Conservation (phyloP, 305 asterid genomes). For the Ilex paraguariensis region DNA sequence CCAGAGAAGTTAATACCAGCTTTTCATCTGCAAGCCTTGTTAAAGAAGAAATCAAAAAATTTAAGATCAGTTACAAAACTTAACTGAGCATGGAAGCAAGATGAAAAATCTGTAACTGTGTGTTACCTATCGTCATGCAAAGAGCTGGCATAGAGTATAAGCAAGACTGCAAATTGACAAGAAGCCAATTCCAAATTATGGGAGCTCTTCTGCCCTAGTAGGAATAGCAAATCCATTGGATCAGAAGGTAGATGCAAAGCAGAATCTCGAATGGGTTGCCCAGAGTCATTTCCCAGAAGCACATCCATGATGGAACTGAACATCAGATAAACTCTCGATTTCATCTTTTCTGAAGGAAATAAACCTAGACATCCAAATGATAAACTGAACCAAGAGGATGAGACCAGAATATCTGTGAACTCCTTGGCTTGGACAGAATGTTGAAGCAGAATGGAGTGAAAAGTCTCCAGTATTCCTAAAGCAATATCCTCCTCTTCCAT, state of each 20-base stretch:
- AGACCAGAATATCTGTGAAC: constrained; percentile 50
- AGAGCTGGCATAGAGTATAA: constrained; percentile 66
- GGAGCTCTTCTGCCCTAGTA: constrained; percentile 76
- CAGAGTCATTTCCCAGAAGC: constrained; percentile 62
- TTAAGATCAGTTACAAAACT: constrained; percentile 5
- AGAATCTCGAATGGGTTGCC: constrained; percentile 63
- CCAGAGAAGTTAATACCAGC: constrained; percentile 81
- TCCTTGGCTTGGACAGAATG: constrained; percentile 46
- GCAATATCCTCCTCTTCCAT: constrained; percentile 69
- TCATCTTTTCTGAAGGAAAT: constrained; percentile 71
- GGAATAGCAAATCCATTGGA: constrained; percentile 83
- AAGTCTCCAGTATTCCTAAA: constrained; percentile 71
- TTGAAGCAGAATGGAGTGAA: constrained; percentile 57
- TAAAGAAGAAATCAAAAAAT: constrained; percentile 8
- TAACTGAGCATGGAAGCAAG: constrained; percentile 10
- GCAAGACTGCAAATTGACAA: constrained; percentile 74
- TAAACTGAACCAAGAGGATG: constrained; percentile 83
- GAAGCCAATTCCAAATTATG: constrained; percentile 48
- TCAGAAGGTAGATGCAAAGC: constrained; percentile 71
- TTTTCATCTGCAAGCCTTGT: constrained; percentile 81
- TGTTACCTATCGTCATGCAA: constrained; percentile 74
- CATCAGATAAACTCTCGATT: constrained; percentile 56
- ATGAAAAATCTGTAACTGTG: constrained; percentile 11
- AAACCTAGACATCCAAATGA: constrained; percentile 86
- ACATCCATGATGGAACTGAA: constrained; percentile 61